Evolutionary conservation across 441 rosid species (phyloP).

Genomic region (Capsella rubella): DNA sequence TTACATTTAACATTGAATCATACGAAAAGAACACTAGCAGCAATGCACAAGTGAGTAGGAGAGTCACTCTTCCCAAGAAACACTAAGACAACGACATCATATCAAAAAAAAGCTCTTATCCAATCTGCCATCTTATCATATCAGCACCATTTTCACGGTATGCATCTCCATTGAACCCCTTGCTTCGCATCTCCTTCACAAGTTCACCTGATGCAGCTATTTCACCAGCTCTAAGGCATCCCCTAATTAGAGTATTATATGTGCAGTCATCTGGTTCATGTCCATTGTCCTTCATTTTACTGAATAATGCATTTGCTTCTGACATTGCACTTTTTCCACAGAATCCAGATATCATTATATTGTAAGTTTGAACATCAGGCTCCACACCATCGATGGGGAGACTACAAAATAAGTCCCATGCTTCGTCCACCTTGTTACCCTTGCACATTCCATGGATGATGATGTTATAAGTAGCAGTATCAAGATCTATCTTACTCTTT

Average conservation of each 20-base stretch:
- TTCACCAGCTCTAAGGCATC: neutral
- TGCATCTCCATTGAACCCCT: neutral
- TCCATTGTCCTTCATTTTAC: slow-evolving; percentile 5
- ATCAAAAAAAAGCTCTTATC: neutral
- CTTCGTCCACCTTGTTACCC: neutral
- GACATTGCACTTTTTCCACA: neutral
- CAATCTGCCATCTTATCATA: slow-evolving; percentile 8
- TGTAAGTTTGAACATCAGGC: slow-evolving; percentile 8
- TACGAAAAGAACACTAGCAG: neutral
- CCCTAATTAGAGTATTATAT: neutral
- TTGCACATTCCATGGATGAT: slow-evolving; percentile 15
- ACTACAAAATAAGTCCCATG: neutral
- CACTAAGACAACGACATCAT: neutral
- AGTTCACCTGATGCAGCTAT: neutral
- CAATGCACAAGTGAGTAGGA: neutral
- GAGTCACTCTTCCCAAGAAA: neutral
- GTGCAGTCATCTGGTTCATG: neutral
- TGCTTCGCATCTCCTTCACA: neutral
- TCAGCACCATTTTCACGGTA: neutral
- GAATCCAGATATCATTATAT: neutral
- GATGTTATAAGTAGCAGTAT: neutral
- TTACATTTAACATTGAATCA: neutral
- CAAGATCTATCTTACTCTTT: neutral
- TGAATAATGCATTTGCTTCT: neutral
- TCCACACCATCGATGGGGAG: neutral